Conservation (phyloP, 2,329 filamentous ascomycete genomes). For the Colletotrichum magnum region DNA sequence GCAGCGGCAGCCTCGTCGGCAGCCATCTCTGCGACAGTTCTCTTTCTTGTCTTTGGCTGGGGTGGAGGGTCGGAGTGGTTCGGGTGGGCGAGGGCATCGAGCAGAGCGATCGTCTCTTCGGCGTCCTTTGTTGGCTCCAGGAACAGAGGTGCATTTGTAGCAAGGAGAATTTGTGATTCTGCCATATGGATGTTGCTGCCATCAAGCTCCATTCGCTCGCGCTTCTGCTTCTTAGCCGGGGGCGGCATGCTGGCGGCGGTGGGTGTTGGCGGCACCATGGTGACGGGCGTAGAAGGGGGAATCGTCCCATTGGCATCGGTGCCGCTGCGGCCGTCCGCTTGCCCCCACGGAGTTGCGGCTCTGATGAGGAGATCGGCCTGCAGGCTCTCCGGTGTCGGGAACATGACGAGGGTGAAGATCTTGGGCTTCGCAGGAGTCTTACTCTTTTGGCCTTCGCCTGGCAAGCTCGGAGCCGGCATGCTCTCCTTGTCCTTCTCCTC, state of each 20-base stretch:
- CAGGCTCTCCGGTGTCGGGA: constrained; percentile 83
- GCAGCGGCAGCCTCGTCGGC: constrained; percentile 94
- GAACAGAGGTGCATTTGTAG: constrained; percentile 81
- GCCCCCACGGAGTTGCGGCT: constrained; percentile 75
- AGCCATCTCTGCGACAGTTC: constrained; percentile 93
- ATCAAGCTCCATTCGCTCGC: constrained; percentile 82
- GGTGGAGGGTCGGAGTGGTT: constrained; percentile 84
- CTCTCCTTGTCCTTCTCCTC: constrained; percentile 71
- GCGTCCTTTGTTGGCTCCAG: constrained; percentile 81
- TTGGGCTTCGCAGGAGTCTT: constrained; percentile 70
- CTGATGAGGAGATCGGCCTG: constrained; percentile 84
- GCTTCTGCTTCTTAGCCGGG: constrained; percentile 78
- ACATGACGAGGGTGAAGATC: constrained; percentile 84
- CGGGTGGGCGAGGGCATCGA: constrained; percentile 81
- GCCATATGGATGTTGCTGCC: constrained; percentile 79
- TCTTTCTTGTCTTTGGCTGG: constrained; percentile 89
- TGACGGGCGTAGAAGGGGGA: constrained; percentile 77
- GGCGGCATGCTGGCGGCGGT: constrained; percentile 71
- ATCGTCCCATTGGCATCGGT: constrained; percentile 60
- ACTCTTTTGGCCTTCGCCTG: constrained; percentile 59
- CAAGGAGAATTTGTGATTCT: constrained; percentile 81
- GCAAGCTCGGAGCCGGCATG: constrained; percentile 66
- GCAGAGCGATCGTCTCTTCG: constrained; percentile 78
- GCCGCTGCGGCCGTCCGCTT: constrained; percentile 51
- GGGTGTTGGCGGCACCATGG: constrained; percentile 72